A percentile compares a stretch with the other conserved stretches of the same genome.
phyloP scores from a whole-genome alignment of 164 flowering plant species.

The Platanus orientalis region DNA sequence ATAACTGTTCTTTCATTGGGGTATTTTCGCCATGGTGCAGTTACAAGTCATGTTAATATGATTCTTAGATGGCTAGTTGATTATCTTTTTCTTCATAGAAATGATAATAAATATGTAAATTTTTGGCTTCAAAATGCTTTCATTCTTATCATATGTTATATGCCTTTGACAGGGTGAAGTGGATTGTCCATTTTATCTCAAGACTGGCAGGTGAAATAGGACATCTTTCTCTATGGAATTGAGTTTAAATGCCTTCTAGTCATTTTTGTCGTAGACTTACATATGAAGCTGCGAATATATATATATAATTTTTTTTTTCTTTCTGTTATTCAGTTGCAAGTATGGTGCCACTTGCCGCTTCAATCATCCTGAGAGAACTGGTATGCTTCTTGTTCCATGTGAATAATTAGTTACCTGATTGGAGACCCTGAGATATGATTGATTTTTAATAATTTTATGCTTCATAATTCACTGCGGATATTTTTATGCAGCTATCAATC shows the following conservation, averaged over 20 bases:
- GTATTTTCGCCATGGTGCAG: too few species aligned
- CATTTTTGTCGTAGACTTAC: not conserved
- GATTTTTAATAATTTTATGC: not conserved
- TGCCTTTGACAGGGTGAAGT: slow-evolving; percentile 65
- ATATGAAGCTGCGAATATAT: not conserved
- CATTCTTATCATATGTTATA: not conserved
- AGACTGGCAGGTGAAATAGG: slow-evolving; percentile 79
- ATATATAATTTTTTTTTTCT: not conserved
- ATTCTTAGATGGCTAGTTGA: too few species aligned
- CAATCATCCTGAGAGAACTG: slow-evolving; percentile 74
- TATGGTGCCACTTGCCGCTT: slow-evolving; percentile 82
- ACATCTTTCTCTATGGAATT: not conserved
- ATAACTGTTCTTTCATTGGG: too few species aligned
- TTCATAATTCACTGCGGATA: not conserved
- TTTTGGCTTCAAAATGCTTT: not conserved
- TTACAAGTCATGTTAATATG: too few species aligned
- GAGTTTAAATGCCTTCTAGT: not conserved
- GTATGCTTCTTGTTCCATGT: slow-evolving; percentile 25
- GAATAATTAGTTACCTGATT: not conserved
- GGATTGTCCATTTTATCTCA: slow-evolving; percentile 93
- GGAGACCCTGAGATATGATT: not conserved
- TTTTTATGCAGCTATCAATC: slow-evolving; percentile 40
- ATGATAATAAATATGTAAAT: not conserved
- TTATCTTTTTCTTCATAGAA: too few species aligned
- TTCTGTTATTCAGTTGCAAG: slow-evolving; percentile 64